Evolutionary conservation across 208 protist genomes (phyloP), one percentile per base, ranked within the genome.

Genomic region (Trypanosoma cruzi): DNA sequence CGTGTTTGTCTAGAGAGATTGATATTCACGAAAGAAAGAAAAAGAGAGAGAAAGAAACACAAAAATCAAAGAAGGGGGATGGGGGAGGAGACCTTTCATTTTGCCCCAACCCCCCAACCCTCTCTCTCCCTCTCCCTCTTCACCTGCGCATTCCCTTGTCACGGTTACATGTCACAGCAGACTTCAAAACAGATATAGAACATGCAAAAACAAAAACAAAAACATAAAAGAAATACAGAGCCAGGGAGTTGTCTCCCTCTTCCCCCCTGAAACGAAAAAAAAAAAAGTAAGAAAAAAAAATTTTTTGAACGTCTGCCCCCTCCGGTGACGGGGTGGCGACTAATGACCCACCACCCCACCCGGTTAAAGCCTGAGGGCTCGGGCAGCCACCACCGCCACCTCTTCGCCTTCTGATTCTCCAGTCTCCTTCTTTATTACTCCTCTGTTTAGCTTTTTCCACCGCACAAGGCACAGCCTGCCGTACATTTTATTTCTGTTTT

Each of bases 371-470:
- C 36, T 40, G 36, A 40, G 36, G 4, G 36, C 36, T 40, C 36
- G 36, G 36, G 36, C 36, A 40, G 36, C 10, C 36, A 40, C 36
- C 36, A 68, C 5, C 26, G 20, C 24, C 31, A 2, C 60, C 28
- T 20, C 34, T 52, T 74, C 56, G 5, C 29, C 6, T 69, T 20
- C 44, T 32, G 13, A 61, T 24, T 60, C 65, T 63, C 24, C 49
- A 64, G 11, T 65, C 20, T 49, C 29, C 14, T 65, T 65, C 50
- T 50, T 49, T 46, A 0, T 20, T 44, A 22, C 37, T 68, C 76
- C 22, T 75, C 76, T 52, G 69, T 75, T 36, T 77, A 80, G 50
- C 63, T 53, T n/a, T 44, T 49, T 20, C 55, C 71, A 53, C 40
- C 36, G 10, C 36, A 10, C 40, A 44, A 44, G 1, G 40, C 40